Percentiles rank a stretch among this genome's conserved stretches.
Conservation (phyloP, 306 rosid species). For the Inga oerstediana region DNA sequence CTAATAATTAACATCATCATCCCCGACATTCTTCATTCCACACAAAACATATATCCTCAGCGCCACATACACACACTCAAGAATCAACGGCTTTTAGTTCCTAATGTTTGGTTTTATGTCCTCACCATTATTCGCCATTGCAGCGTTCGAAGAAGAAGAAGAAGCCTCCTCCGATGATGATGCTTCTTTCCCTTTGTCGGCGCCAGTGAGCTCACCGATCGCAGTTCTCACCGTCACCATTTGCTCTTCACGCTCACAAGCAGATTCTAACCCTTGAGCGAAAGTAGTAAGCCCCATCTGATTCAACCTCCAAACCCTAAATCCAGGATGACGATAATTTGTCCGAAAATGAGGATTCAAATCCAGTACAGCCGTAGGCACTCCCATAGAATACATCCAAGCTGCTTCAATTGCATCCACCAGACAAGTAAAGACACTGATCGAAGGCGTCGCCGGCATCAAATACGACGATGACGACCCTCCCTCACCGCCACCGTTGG, state of each 20-base stretch:
- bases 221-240: neutral
- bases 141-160: neutral
- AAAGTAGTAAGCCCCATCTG: neutral
- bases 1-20: neutral
- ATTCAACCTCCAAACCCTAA: conserved; percentile 3
- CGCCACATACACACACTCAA: neutral
- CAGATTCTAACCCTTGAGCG: neutral
- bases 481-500: neutral
- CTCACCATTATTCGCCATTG: neutral
- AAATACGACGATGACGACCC: neutral
- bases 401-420: neutral
- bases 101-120: neutral
- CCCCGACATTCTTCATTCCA: neutral
- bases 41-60: neutral
- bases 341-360: neutral
- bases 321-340: neutral
- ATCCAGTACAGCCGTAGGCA: neutral
- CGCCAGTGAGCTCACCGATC: too few relatives aligned
- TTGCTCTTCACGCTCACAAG: neutral
- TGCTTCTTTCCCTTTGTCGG: neutral
- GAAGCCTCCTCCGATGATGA: neutral
- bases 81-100: neutral
- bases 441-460: neutral
- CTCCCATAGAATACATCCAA: neutral
- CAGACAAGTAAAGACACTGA: neutral